These are phyloP conservation scores for Neurospora tetraspora DNA, from an alignment of 495 filamentous ascomycete species.

Conservation along the genomic window DNA sequence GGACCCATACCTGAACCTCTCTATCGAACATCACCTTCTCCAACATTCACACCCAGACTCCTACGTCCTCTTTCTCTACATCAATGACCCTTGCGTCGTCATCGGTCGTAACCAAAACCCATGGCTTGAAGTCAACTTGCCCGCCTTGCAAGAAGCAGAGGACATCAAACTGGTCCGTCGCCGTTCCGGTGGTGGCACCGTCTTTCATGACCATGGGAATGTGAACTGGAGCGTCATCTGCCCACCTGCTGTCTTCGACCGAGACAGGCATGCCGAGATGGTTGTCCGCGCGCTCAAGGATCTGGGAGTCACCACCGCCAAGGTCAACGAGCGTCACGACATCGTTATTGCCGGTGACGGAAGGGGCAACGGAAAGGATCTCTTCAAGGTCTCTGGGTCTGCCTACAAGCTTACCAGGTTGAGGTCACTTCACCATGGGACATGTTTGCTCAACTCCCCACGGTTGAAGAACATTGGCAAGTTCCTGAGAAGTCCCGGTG, in stretches of 20 bases:
- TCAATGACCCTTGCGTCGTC: slow-evolving; percentile 75
- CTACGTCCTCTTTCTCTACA: slow-evolving; percentile 74
- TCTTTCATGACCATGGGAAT: slow-evolving; percentile 88
- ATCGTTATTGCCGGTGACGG: slow-evolving; percentile 59
- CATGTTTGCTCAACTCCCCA: slow-evolving; percentile 64
- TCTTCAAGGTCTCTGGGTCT: slow-evolving; percentile 80
- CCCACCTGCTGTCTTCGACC: slow-evolving; percentile 60
- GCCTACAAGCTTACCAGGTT: slow-evolving; percentile 81
- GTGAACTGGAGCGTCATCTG: slow-evolving; percentile 89
- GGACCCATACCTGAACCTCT: slow-evolving; percentile 85
- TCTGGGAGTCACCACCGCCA: slow-evolving; percentile 36
- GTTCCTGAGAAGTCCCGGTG: slow-evolving; percentile 64
- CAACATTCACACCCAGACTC: slow-evolving; percentile 59
- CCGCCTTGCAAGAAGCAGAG: slow-evolving; percentile 29
- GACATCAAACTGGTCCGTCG: slow-evolving; percentile 55
- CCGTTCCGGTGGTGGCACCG: slow-evolving; percentile 79
- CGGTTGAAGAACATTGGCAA: slow-evolving; percentile 55
- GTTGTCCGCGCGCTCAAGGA: slow-evolving; percentile 63
- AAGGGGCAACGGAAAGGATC: slow-evolving; percentile 9
- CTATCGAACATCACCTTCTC: slow-evolving; percentile 88
- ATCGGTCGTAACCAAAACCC: slow-evolving; percentile 97
- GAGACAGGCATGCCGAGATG: slow-evolving; percentile 85
- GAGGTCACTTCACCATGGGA: slow-evolving; percentile 83
- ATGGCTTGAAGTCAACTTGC: slow-evolving; percentile 81
- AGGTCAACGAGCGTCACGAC: slow-evolving; percentile 86